phyloP scores from a whole-genome alignment of 2,329 filamentous ascomycete genomes.

The Scedosporium minutisporum region DNA sequence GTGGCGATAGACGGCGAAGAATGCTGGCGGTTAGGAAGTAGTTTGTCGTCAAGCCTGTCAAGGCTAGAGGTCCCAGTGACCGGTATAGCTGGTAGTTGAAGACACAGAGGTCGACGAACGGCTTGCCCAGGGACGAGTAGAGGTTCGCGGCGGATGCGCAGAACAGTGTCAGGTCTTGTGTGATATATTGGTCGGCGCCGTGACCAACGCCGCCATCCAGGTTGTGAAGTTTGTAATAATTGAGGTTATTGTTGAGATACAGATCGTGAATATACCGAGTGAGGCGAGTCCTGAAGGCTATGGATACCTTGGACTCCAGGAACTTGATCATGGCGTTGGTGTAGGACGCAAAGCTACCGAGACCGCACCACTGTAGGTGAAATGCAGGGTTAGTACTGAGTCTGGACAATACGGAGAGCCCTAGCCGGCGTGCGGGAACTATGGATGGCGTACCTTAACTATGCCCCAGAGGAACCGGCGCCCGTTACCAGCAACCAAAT shows the following conservation, averaged over 20 bases:
- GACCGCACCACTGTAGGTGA: slow-evolving; percentile 64
- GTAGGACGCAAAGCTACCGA: slow-evolving; percentile 88
- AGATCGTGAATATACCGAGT: slow-evolving; percentile 96
- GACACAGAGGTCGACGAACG: slow-evolving; percentile 90
- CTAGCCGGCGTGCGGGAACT: too few relatives aligned
- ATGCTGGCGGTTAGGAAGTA: slow-evolving; percentile 93
- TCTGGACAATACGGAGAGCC: neutral
- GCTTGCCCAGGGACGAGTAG: slow-evolving; percentile 96
- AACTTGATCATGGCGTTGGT: slow-evolving; percentile 99
- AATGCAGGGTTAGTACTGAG: neutral
- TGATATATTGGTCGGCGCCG: slow-evolving; percentile 93
- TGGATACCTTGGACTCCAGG: slow-evolving; percentile 94
- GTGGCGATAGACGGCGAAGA: slow-evolving; percentile 77
- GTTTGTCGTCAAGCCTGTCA: slow-evolving; percentile 79
- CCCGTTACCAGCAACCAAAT: slow-evolving; percentile 90
- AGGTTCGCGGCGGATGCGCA: slow-evolving; percentile 85
- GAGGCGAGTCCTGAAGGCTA: slow-evolving; percentile 89
- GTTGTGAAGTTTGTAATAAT: slow-evolving; percentile 93
- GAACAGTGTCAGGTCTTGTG: slow-evolving; percentile 90
- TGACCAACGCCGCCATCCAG: slow-evolving; percentile 87
- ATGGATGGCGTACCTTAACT: slow-evolving; percentile 47
- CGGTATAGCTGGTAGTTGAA: slow-evolving; percentile 97
- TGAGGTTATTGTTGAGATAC: slow-evolving; percentile 88
- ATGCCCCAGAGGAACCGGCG: slow-evolving; percentile 82
- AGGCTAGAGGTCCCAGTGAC: slow-evolving; percentile 77